These are phyloP conservation scores for Blastomyces gilchristii DNA, from an alignment of 2,329 filamentous ascomycete species.

Conservation along the genomic window DNA sequence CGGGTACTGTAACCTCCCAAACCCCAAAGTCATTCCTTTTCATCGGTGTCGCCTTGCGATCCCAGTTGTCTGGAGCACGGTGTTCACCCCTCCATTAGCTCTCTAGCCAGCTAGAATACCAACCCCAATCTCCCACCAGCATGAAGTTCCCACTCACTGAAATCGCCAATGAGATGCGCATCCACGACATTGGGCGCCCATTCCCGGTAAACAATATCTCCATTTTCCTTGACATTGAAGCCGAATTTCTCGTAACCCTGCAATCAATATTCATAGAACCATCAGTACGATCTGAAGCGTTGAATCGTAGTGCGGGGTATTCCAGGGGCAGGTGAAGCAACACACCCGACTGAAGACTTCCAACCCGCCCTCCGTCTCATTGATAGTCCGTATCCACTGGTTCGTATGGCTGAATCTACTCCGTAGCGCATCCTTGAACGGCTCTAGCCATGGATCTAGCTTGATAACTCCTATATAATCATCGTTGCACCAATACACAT, in stretches of 20 bases:
- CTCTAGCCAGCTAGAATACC: background rate
- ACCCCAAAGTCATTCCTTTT: slow-evolving; percentile 74
- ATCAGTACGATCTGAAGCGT: slow-evolving; percentile 3
- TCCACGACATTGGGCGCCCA: slow-evolving; percentile 86
- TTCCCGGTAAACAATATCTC: slow-evolving; percentile 83
- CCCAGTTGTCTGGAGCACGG: slow-evolving; percentile 61
- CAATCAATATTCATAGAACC: slow-evolving; percentile 1
- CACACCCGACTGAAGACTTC: slow-evolving; percentile 79
- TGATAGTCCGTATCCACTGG: slow-evolving; percentile 74
- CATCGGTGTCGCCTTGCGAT: slow-evolving; percentile 75
- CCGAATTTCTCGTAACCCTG: slow-evolving; percentile 82
- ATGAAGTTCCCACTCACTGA: slow-evolving; percentile 53
- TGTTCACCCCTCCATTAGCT: background rate
- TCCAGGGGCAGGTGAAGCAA: background rate
- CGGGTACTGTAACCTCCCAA: slow-evolving; percentile 70
- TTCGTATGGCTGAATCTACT: slow-evolving; percentile 69
- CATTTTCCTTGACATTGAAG: slow-evolving; percentile 68
- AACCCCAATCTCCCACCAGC: background rate
- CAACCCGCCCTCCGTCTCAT: slow-evolving; percentile 75
- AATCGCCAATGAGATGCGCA: slow-evolving; percentile 85
- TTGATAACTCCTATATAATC: slow-evolving; percentile 56
- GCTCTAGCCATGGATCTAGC: slow-evolving; percentile 80
- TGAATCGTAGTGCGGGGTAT: background rate
- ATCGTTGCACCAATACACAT: background rate
- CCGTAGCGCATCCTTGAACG: slow-evolving; percentile 68